phyloP scores from a whole-genome alignment of 2,329 filamentous ascomycete species.

The Graphium sp. region DNA sequence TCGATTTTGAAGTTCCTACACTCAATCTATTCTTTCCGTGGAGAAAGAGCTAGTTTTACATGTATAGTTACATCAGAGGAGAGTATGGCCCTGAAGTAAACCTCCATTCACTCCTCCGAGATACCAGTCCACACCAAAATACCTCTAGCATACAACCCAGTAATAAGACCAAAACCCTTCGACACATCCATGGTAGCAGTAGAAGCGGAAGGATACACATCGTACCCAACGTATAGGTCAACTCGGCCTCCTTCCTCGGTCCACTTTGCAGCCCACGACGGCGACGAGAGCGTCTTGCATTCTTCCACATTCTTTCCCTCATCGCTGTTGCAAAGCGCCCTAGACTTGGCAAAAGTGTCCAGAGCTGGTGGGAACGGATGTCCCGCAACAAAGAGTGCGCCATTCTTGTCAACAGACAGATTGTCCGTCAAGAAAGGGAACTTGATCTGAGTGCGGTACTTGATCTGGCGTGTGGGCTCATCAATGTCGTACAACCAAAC shows the following conservation, averaged over 20 bases:
- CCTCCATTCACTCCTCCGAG: no score
- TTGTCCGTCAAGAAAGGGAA: constrained; percentile 23
- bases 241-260: constrained; percentile 14
- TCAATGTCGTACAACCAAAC: constrained; percentile 14
- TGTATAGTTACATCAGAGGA: no score
- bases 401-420: constrained; percentile 13
- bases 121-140: no score
- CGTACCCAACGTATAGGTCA: constrained; percentile 13
- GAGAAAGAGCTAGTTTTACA: no score
- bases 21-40: no score
- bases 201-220: constrained; percentile 15
- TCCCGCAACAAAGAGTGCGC: constrained; percentile 19
- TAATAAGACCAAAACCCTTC: constrained; percentile 15
- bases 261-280: constrained; percentile 18
- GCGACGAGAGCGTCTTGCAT: constrained; percentile 5
- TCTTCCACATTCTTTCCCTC: constrained; percentile 3
- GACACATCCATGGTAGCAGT: constrained; percentile 14
- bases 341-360: constrained; percentile 12
- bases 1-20: no score
- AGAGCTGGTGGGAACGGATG: constrained; percentile 18
- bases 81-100: no score
- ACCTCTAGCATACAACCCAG: constrained; percentile 19
- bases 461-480: not conserved
- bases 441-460: not conserved
- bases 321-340: constrained; percentile 17